Base-by-base conservation (phyloP, 2,329 filamentous ascomycete species). In the Penicillium fuscoglaucum region DNA sequence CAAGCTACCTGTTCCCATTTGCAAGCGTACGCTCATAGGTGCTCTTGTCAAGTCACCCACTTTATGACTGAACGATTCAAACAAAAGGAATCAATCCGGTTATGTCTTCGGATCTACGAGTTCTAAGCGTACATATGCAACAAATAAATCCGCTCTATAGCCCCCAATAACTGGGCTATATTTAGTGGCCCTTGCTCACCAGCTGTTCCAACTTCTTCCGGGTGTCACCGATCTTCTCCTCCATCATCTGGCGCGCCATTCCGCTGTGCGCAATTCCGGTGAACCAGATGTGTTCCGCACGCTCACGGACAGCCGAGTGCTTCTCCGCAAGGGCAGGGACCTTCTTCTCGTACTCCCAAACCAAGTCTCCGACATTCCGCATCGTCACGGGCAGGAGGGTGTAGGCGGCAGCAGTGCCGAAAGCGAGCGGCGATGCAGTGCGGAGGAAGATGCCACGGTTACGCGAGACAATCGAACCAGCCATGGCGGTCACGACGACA, bases 401-500 rank as follows among this genome's bases (percentile, higher is more conserved):
- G 86, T 92, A 95, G 59, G 90, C 92, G 57, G 92, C 90, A 56
- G 87, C 87, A 62, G 96, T 80, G 65, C 93, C 95, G 44, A 97
- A 86, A 21, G 88, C 87, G 50, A 93, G 77, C 12, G 95, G 95
- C 2, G 90, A 83, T 2, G 87, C 81, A 54, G 88, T 87, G 66
- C 95, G 87, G 54, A 99, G 80, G 62, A 96, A 75, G 62, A 98
- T 83, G 76, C 90, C 93, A 68, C 93, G 87, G 81, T 96, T 96
- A 63, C 93, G 87, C 55, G 90, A 87, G 55, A 97, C 81, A 74
- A 99, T 98, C 76, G 87, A 92, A 67, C 93, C 95, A 37, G 95
- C 91, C 93, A 99, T 97, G 69, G 91, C 88, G 43, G 93, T 89
- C 48, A 99, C 93, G 31, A 97, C 84, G 47, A 98, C 92, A 79